Conservation (phyloP, 441 rosid species). For the Arabidopsis lyrata region DNA sequence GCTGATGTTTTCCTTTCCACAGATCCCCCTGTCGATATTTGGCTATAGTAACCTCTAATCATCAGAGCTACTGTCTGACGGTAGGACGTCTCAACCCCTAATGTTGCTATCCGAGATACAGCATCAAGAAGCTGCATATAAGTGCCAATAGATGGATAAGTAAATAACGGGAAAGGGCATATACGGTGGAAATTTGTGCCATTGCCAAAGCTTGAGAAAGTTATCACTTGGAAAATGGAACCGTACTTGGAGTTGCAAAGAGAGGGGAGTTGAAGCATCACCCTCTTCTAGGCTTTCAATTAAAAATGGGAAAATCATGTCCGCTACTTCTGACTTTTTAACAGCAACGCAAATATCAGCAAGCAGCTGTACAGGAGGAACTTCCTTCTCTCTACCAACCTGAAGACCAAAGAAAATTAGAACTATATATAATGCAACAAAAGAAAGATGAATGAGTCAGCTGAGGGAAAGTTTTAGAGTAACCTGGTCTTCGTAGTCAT, state of each 20-base stretch:
- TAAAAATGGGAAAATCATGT: slow-evolving; percentile 84
- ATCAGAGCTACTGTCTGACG: slow-evolving; percentile 85
- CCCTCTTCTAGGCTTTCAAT: slow-evolving; percentile 90
- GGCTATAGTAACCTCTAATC: slow-evolving; percentile 82
- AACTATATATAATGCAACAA: neutral
- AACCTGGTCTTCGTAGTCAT: slow-evolving; percentile 83
- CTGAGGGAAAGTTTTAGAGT: slow-evolving; percentile 2
- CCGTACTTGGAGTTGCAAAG: slow-evolving; percentile 77
- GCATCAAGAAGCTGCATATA: slow-evolving; percentile 87
- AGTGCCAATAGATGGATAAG: slow-evolving; percentile 38
- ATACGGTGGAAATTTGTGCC: neutral
- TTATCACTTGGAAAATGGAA: slow-evolving; percentile 41
- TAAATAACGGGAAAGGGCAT: slow-evolving; percentile 28
- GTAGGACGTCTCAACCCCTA: slow-evolving; percentile 91
- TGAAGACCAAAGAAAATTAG: slow-evolving; percentile 42
- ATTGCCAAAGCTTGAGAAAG: slow-evolving; percentile 26
- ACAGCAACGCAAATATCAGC: slow-evolving; percentile 83
- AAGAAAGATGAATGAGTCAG: slow-evolving; percentile 5
- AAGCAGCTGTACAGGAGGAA: slow-evolving; percentile 73
- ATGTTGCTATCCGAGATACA: slow-evolving; percentile 86
- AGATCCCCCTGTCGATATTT: slow-evolving; percentile 64
- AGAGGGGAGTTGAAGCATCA: slow-evolving; percentile 76
- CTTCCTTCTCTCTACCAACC: slow-evolving; percentile 79
- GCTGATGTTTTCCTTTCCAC: slow-evolving; percentile 75
- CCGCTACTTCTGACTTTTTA: slow-evolving; percentile 81